Conservation (phyloP, 176 grass and related monocot species). For the Avena insularis region DNA sequence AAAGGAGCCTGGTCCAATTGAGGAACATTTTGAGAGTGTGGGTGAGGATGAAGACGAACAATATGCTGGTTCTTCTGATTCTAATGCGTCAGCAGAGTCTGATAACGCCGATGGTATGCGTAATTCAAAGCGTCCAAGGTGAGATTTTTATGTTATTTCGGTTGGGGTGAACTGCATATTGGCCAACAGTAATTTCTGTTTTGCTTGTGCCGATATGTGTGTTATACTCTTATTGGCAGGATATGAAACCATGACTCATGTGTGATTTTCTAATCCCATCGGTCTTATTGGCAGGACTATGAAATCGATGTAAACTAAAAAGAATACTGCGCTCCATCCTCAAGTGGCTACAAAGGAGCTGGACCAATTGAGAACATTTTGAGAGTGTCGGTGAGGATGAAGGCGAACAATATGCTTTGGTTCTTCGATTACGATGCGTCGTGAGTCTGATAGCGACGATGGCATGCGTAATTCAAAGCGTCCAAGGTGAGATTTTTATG, state of each 20-base stretch:
- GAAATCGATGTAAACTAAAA: conserved; percentile 74
- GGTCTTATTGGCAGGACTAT: conserved; percentile 57
- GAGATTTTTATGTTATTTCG: conserved; percentile 20
- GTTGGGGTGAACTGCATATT: neutral
- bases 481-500: conserved; percentile 58
- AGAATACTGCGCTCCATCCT: conserved; percentile 83
- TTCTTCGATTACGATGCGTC: too few relatives aligned
- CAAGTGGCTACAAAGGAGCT: conserved; percentile 53
- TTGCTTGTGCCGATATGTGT: neutral
- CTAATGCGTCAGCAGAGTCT: too few relatives aligned
- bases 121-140: conserved; percentile 82
- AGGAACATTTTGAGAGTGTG: conserved; percentile 83
- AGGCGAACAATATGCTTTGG: conserved; percentile 32
- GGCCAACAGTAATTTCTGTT: neutral
- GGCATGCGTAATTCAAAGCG: conserved; percentile 60
- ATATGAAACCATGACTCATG: neutral
- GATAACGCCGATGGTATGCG: conserved; percentile 30
- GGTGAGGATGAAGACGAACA: conserved; percentile 62
- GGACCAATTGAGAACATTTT: conserved; percentile 79
- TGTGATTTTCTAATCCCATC: conserved; percentile 36
- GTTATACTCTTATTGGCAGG: neutral
- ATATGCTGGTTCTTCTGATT: neutral
- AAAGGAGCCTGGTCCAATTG: conserved; percentile 51
- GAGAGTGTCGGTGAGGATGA: conserved; percentile 76
- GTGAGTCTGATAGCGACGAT: conserved; percentile 10